Base-by-base conservation (phyloP, 495 filamentous ascomycete species). In the Podospora tetraspora region DNA sequence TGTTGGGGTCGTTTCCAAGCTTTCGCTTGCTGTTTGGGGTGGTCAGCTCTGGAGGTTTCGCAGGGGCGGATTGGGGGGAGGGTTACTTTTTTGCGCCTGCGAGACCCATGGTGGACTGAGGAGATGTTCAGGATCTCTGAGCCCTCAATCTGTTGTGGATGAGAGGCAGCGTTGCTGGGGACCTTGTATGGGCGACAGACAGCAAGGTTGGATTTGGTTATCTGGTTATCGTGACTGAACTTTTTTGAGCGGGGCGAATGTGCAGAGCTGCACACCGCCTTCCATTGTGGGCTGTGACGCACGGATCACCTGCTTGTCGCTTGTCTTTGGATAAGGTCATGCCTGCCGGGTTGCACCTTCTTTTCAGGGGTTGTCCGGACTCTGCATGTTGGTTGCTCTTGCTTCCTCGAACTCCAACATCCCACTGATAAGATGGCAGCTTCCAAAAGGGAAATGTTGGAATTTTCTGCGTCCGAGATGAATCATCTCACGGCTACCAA, bases 1-100 rank as follows among this genome's bases (percentile, higher is more conserved):
- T 97, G 77, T 97, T 96, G 16, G 94, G 94, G 80, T 99, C 94
- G 73, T 89, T 80, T 61, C 91, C 90, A 62, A 97, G 85, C 77
- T 94, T 97, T 37, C 84, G 86, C 72, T 87, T 91, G 76, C 94
- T 98, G 68, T 57, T 70, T 43, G 61, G 12, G 29, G 11, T 66
- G 63, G 69, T 71, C 62, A 79, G 72, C 70, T 70, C 57, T 58
- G 21, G 1, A 2, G 37, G 9, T 68, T 66, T 58, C n/a, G 68
- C 52, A 63, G 25, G 8, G 11, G 43, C 43, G 43, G 43, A 12
- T 52, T 61, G 22, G 56, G 52, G 12, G 34, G 37, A 59, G 37
- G 25, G 80, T 74, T 84, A 94, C 91, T 90, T 92, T 72, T 85
- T 85, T 63, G 89, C 87, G 52, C 78, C 90, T 72, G 91, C 85